Percentiles rank a stretch among this genome's conserved stretches.
These are phyloP conservation scores for Nicotiana benthamiana DNA, from an alignment of 257 asterid species.

Conservation along the genomic window DNA sequence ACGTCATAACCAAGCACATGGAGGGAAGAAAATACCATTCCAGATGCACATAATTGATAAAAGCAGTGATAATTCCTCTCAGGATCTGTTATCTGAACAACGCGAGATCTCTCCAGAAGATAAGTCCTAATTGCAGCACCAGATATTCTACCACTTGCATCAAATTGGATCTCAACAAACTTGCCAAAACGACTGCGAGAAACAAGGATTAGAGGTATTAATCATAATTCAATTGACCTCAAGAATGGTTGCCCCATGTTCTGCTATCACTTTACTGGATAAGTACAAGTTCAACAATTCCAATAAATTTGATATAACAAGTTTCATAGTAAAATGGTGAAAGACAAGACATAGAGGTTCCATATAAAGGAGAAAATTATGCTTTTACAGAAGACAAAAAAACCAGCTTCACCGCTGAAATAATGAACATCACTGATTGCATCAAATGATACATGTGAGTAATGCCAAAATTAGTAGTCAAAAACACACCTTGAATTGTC, in stretches of 20 bases:
- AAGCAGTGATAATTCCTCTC: slow-evolving; percentile 98
- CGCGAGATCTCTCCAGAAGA: slow-evolving; percentile 97
- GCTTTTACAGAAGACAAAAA: neutral
- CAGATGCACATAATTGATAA: slow-evolving; percentile 97
- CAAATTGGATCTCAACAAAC: slow-evolving; percentile 96
- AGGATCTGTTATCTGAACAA: slow-evolving; percentile 93
- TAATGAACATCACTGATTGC: neutral
- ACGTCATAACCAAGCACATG: neutral
- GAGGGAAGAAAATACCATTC: slow-evolving; percentile 51
- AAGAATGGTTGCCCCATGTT: neutral
- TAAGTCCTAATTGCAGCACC: slow-evolving; percentile 99
- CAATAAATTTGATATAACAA: neutral
- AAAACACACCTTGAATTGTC: slow-evolving; percentile 97
- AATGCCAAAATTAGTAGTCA: slow-evolving; percentile 3
- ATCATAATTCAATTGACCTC: slow-evolving; percentile 11
- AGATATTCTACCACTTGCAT: slow-evolving; percentile 87
- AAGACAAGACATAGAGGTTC: slow-evolving; percentile 1
- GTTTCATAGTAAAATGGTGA: neutral
- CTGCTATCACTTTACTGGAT: neutral
- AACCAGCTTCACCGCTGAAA: neutral
- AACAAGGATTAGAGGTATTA: slow-evolving; percentile 23
- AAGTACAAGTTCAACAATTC: neutral
- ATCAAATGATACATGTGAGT: neutral
- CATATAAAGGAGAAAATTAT: neutral
- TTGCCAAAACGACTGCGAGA: slow-evolving; percentile 93